A percentile compares a stretch with the other conserved stretches of the same genome.
phyloP scores from a whole-genome alignment of 2,329 filamentous ascomycete genomes.

The Scytalidium sp. region DNA sequence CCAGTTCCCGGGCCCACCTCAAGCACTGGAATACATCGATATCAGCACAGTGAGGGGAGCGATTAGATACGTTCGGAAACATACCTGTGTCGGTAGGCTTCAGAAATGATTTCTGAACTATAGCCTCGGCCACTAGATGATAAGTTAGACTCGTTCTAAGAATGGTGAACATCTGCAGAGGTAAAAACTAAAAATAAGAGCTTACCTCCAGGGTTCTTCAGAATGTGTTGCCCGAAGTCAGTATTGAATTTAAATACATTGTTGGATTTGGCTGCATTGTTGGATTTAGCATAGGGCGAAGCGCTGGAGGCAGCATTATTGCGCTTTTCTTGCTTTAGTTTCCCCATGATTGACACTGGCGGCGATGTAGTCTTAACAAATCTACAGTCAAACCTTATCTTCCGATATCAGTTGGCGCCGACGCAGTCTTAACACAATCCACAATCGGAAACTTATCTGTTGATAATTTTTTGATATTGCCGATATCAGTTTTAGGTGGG shows the following conservation, averaged over 20 bases:
- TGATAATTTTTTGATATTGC: background rate
- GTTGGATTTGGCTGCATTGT: slow-evolving; percentile 50
- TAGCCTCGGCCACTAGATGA: slow-evolving; percentile 64
- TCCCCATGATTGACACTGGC: slow-evolving; percentile 23
- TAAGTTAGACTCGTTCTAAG: background rate
- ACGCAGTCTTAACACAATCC: background rate
- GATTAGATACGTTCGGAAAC: too few species aligned
- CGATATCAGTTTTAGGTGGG: background rate
- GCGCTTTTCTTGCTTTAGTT: slow-evolving; percentile 28
- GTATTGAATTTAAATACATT: slow-evolving; percentile 98
- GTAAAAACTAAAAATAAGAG: too few species aligned
- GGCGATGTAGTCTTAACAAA: too few species aligned
- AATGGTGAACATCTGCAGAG: background rate
- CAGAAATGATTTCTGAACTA: slow-evolving; percentile 81
- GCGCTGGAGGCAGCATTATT: slow-evolving; percentile 20
- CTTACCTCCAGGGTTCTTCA: slow-evolving; percentile 74
- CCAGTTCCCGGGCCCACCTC: slow-evolving; percentile 91
- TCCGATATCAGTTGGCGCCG: background rate
- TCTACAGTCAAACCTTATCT: too few species aligned
- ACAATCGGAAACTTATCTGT: slow-evolving; percentile 1
- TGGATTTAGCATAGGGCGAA: slow-evolving; percentile 26
- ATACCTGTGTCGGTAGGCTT: slow-evolving; percentile 94
- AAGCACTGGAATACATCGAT: slow-evolving; percentile 79
- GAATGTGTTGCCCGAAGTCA: slow-evolving; percentile 79
- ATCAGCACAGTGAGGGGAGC: too few species aligned